Percentiles rank a stretch among this genome's conserved stretches.
phyloP scores from a whole-genome alignment of 2,329 filamentous ascomycete genomes.

The Alternaria ethzedia region DNA sequence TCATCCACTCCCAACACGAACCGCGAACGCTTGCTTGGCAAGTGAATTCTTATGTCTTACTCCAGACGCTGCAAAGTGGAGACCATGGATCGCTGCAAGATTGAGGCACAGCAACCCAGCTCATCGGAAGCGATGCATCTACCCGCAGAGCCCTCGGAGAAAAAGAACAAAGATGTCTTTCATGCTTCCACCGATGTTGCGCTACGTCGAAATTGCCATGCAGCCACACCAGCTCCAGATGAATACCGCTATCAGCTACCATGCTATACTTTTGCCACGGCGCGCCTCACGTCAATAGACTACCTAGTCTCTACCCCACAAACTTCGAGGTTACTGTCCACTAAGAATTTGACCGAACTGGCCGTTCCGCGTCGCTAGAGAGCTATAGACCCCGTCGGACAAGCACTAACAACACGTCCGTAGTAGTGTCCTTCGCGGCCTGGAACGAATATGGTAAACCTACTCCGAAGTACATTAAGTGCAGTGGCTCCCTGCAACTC shows the following conservation, averaged over 20 bases:
- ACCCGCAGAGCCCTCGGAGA: background rate
- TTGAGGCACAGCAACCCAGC: constrained; percentile 3
- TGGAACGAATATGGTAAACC: background rate
- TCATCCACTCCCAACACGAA: background rate
- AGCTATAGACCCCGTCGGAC: background rate
- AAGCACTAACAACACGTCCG: background rate
- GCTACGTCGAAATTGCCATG: background rate
- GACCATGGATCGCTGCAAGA: background rate
- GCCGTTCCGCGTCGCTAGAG: background rate
- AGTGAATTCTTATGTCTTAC: background rate
- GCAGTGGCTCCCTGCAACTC: constrained; percentile 8
- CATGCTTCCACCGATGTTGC: background rate
- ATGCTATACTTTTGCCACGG: constrained; percentile 3
- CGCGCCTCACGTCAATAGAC: background rate
- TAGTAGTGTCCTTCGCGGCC: background rate
- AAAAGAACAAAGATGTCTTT: background rate
- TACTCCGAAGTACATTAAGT: constrained; percentile 6
- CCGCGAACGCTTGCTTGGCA: background rate
- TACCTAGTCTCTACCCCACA: constrained; percentile 6
- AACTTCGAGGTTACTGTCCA: constrained; percentile 2
- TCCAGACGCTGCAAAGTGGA: background rate
- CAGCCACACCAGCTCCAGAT: background rate
- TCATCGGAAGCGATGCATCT: background rate
- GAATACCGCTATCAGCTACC: background rate
- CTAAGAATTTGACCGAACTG: background rate